Conservation (phyloP, 2,329 filamentous ascomycete species). For the Apiospora aurea region DNA sequence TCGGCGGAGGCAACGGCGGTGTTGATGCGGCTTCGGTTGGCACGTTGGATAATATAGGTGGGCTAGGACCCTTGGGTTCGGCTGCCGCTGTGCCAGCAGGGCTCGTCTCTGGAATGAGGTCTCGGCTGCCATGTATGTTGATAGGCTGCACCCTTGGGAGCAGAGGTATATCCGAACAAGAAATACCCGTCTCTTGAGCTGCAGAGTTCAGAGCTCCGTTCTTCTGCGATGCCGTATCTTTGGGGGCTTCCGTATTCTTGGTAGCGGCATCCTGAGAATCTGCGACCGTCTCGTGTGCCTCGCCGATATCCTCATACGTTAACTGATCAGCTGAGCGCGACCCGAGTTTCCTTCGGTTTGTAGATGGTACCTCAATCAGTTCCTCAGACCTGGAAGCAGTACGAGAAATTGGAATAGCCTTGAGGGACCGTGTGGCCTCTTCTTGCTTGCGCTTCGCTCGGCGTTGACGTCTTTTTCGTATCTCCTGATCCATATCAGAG, state of each 20-base stretch:
- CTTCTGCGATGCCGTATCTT: not conserved
- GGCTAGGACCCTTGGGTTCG: not conserved
- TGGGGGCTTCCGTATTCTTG: not conserved
- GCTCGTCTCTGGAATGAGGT: constrained; percentile 15
- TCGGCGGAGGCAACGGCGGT: not conserved
- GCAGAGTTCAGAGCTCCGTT: not conserved
- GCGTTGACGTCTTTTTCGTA: not conserved
- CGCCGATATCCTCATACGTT: not conserved
- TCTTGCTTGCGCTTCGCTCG: constrained; percentile 13
- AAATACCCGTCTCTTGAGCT: not conserved
- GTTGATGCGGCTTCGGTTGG: not conserved
- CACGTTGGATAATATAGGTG: not conserved
- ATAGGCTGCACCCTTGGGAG: not conserved
- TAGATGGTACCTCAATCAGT: constrained; percentile 25
- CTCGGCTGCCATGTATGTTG: not conserved
- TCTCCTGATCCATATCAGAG: not conserved
- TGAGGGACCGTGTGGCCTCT: constrained; percentile 5
- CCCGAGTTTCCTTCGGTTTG: not conserved
- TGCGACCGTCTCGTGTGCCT: constrained; percentile 6
- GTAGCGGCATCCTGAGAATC: constrained; percentile 20
- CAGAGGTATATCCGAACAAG: constrained; percentile 1
- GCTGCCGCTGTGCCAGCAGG: constrained; percentile 23
- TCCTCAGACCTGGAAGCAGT: constrained; percentile 8
- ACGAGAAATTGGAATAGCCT: not conserved
- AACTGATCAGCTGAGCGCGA: not conserved